Base-by-base conservation (phyloP, 345 rosid genomes). In the Conringia planisiliqua region DNA sequence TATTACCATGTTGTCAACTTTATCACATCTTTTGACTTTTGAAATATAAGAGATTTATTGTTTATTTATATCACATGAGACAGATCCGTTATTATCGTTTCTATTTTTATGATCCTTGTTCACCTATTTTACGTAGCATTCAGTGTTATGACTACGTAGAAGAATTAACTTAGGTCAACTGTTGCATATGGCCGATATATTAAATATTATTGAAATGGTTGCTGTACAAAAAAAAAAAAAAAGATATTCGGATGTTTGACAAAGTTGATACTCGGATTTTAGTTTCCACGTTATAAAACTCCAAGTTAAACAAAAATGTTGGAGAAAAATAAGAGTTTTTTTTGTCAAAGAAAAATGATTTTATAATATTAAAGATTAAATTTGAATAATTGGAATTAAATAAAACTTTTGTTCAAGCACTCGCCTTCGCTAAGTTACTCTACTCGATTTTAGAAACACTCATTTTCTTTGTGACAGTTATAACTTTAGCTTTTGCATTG, bases 31-130 rank as follows among this genome's bases (percentile, higher is more conserved):
- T 40, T 52, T 66, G 73, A 60, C 68, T 68, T 75, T 67, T 14
- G 18, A 30, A n/a, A 55, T 29, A 54, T 29, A 56, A 22, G 39
- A 56, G 61, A 30, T 14, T 56, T 4, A 29, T 16, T 51, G 40
- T 60, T 26, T 9, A 40, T 75, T 75, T 55, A 76, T 12, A 62
- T 52, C 75, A 70, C 71, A 77, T 63, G 71, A 70, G 58, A 54
- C 58, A 44, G 71, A 76, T 70, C 80, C 71, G 61, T 62, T 76
- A 65, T 62, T 76, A 76, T 70, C 80, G 80, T 76, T 57, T 69
- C 65, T 42, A 69, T 76, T 71, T 62, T 62, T 35, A 70, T 56
- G 71, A 69, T 69, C 70, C n/a, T 76, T 46, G 58, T 9, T 76
- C 70, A 44, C 75, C 58, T 57, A 76, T 24, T 62, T 62, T 38